These are phyloP conservation scores for Pseudogymnoascus sp. DNA, from an alignment of 2,329 filamentous ascomycete genomes.

Conservation along the genomic window DNA sequence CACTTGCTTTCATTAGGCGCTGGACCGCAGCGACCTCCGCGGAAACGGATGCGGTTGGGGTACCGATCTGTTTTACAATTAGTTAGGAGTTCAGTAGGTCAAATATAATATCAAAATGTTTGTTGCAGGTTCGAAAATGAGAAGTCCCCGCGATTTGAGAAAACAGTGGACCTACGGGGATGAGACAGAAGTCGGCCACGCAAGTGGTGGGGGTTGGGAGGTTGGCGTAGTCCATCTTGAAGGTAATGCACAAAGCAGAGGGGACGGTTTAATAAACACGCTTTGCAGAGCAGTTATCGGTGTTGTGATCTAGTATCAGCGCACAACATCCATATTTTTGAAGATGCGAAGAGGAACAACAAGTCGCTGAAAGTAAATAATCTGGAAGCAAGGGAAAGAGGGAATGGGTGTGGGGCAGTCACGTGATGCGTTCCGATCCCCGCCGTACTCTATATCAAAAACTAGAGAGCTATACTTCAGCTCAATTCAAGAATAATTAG, in stretches of 20 bases:
- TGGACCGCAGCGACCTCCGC: slow-evolving; percentile 85
- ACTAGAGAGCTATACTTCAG: neutral
- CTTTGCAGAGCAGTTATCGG: neutral
- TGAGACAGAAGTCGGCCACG: slow-evolving; percentile 84
- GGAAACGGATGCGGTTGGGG: slow-evolving; percentile 64
- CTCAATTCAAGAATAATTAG: neutral
- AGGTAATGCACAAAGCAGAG: neutral
- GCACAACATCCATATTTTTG: neutral
- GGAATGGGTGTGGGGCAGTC: neutral
- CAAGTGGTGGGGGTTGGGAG: slow-evolving; percentile 62
- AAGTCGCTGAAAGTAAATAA: neutral
- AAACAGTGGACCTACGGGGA: slow-evolving; percentile 51
- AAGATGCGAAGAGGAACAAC: neutral
- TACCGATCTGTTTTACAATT: slow-evolving; percentile 57
- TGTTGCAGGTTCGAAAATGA: neutral
- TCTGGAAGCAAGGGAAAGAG: neutral
- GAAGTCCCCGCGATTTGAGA: neutral
- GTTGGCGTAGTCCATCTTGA: slow-evolving; percentile 33
- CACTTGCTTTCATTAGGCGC: slow-evolving; percentile 69
- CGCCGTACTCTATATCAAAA: neutral
- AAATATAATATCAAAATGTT: neutral
- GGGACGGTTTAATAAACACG: neutral
- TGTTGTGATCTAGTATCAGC: neutral
- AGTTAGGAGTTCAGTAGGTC: neutral
- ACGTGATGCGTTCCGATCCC: neutral